Conservation (phyloP, 495 filamentous ascomycete genomes). For the Penicillium angulare region DNA sequence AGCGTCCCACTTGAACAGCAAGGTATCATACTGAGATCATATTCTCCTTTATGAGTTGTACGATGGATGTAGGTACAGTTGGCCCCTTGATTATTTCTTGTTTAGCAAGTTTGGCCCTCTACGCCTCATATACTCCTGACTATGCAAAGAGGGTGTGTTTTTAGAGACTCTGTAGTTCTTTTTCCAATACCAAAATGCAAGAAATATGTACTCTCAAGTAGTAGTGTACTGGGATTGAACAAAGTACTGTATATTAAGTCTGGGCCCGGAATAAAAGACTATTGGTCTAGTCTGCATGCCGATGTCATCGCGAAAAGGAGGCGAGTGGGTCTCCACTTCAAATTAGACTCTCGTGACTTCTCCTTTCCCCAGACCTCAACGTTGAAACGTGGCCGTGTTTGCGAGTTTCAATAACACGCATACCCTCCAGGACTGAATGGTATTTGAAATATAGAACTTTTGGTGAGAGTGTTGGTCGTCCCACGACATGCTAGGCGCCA, state of each 20-base stretch:
- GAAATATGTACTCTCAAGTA: too few species aligned
- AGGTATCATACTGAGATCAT: neutral
- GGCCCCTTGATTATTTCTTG: too few species aligned
- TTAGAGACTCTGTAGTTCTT: too few species aligned
- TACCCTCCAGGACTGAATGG: too few species aligned
- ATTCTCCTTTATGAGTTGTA: too few species aligned
- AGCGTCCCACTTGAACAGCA: neutral
- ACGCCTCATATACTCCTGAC: too few species aligned
- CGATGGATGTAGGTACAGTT: too few species aligned
- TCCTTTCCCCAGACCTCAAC: constrained; percentile 30
- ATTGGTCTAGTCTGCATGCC: neutral
- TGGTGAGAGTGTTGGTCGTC: constrained; percentile 5
- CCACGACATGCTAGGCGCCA: constrained; percentile 23
- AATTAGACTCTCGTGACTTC: constrained; percentile 31
- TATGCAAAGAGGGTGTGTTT: too few species aligned
- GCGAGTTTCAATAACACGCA: too few species aligned
- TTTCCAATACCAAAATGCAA: too few species aligned
- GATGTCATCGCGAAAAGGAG: constrained; percentile 22
- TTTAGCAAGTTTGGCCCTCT: too few species aligned
- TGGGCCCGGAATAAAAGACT: neutral
- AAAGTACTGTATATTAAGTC: neutral
- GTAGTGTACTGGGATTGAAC: too few species aligned
- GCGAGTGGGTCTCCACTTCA: constrained; percentile 22
- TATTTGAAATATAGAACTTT: neutral
- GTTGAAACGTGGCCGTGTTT: constrained; percentile 19